Conservation (phyloP, 805 yeast genomes). For the Metschnikowia lochheadii region DNA sequence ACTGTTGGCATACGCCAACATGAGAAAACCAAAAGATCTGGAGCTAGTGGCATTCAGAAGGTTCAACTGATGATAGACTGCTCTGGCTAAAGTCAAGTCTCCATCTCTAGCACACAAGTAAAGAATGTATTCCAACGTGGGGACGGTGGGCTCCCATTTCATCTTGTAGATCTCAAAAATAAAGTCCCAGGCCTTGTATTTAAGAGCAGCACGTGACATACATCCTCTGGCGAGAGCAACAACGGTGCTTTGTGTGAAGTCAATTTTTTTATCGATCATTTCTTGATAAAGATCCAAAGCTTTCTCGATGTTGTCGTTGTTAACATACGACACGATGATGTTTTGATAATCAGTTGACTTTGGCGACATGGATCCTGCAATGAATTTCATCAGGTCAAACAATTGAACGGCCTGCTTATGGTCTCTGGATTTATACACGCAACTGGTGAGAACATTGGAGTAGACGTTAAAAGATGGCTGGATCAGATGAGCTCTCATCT, state of each 20-base stretch:
- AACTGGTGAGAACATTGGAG: slow-evolving; percentile 57
- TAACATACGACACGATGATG: slow-evolving; percentile 63
- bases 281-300: slow-evolving; percentile 77
- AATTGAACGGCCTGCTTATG: slow-evolving; percentile 62
- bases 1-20: slow-evolving; percentile 48
- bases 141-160: slow-evolving; percentile 40
- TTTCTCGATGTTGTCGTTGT: slow-evolving; percentile 60
- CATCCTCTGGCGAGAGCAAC: slow-evolving; percentile 68
- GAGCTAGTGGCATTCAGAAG: slow-evolving; percentile 33
- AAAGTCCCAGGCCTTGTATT: slow-evolving; percentile 70
- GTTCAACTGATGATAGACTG: slow-evolving; percentile 50
- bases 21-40: slow-evolving; percentile 41
- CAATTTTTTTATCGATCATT: slow-evolving; percentile 38
- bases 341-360: slow-evolving; percentile 64
- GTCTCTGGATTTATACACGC: slow-evolving; percentile 47
- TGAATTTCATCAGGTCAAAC: slow-evolving; percentile 83
- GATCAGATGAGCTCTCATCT: slow-evolving; percentile 35
- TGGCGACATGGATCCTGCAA: slow-evolving; percentile 64
- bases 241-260: slow-evolving; percentile 35
- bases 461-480: slow-evolving; percentile 46
- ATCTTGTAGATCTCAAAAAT: slow-evolving; percentile 58
- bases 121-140: slow-evolving; percentile 64
- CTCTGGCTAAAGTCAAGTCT: slow-evolving; percentile 68
- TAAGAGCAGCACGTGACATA: slow-evolving; percentile 44
- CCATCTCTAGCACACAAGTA: slow-evolving; percentile 77